These are phyloP conservation scores for Fusarium pseudoanthophilum DNA, from an alignment of 2,329 filamentous ascomycete species.

Conservation along the genomic window DNA sequence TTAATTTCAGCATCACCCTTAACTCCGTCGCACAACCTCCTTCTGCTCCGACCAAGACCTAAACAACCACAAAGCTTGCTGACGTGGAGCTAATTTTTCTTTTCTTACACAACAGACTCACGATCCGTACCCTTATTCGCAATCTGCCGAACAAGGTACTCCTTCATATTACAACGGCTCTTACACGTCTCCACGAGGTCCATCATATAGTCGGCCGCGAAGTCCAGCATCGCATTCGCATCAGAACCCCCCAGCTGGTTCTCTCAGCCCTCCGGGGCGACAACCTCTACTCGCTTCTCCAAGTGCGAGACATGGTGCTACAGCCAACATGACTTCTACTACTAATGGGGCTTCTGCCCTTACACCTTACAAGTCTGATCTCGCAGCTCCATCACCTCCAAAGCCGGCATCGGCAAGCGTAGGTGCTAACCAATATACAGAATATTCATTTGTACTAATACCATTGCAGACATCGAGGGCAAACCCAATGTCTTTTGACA, in stretches of 20 bases:
- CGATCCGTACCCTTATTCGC: conserved; percentile 62
- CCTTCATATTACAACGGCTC: conserved; percentile 60
- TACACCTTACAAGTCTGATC: conserved; percentile 53
- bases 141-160: conserved; percentile 55
- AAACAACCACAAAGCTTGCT: conserved; percentile 38
- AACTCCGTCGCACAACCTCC: conserved; percentile 28
- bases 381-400: conserved; percentile 53
- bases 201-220: conserved; percentile 57
- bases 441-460: conserved; percentile 27
- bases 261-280: conserved; percentile 57
- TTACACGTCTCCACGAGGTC: conserved; percentile 60
- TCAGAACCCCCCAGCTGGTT: conserved; percentile 55
- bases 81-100: conserved; percentile 44
- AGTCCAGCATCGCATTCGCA: conserved; percentile 64
- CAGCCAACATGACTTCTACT: conserved; percentile 52
- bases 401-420: conserved; percentile 54
- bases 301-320: conserved; percentile 56
- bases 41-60: conserved; percentile 23
- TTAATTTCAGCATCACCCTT: conserved; percentile 39
- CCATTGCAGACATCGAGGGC: conserved; percentile 71
- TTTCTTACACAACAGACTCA: conserved; percentile 54
- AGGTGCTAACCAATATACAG: conserved; percentile 37
- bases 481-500: conserved; percentile 95
- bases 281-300: conserved; percentile 60
- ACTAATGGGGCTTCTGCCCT: conserved; percentile 55